Evolutionary conservation across 2,329 filamentous ascomycete genomes (phyloP), one percentile per base, ranked within the genome.

Genomic region (Ramichloridium luteum): DNA sequence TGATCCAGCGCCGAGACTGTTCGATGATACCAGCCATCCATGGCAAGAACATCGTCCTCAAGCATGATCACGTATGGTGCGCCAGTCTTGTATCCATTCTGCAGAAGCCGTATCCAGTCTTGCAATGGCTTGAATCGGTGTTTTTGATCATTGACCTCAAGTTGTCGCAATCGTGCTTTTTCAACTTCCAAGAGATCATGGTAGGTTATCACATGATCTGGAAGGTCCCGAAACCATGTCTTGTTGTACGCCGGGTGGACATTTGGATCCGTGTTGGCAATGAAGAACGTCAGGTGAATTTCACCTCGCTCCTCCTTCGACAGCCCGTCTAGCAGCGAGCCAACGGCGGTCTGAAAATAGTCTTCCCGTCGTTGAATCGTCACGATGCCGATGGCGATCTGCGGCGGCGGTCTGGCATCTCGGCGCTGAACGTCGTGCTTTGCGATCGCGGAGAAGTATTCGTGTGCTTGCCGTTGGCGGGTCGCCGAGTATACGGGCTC

Each of bases 1-100:
- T 23, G 20, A 8, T 49, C 39, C 17, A 64, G 41, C 0, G 54
- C 61, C 4, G 48, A 37, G 23, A 58, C 46, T 0, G 57, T 58
- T 4, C 60, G 55, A 28, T 58, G 49, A 39, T 59, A 64, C 63
- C 64, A 67, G 9, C 62, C 62, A 30, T 64, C 60, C 41, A 60
- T 53, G 18, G 60, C 61, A 4, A 68, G 33, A 3, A 59, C 52
- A 39, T 67, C 63, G 38, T 67, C 64, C 40, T 67, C 64, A 4
- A 67, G 41, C 23, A 67, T 59, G 4, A 54, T 47, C 22, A 60
- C 52, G 38, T 63, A 63, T 2, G 55, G 52, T 5, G 61, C 50
- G 13, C 51, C 50, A 5, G 50, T 48, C 16, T 47, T 45, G 14
- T 52, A 38, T 42, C 64, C 66, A 8, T 52, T 51, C 29, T 58